These are phyloP conservation scores for Begonia peltatifolia DNA, from an alignment of 306 rosid species.

Conservation along the genomic window DNA sequence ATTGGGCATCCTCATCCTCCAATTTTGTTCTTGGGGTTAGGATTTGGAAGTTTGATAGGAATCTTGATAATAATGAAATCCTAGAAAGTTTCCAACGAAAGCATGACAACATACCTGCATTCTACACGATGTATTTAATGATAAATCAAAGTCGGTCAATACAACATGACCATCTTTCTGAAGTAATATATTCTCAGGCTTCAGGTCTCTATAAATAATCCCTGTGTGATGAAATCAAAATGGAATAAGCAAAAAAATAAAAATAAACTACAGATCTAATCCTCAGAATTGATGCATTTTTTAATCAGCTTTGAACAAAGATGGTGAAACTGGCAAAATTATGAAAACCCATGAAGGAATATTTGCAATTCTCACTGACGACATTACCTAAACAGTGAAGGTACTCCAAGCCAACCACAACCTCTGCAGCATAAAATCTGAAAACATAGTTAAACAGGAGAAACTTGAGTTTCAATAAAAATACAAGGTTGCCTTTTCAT, in stretches of 20 bases:
- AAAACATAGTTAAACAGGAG: neutral
- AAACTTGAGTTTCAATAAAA: no score
- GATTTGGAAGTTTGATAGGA: no score
- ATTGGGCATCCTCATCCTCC: no score
- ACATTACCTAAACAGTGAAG: conserved; percentile 88
- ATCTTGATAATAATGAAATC: no score
- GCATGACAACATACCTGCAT: conserved; percentile 40
- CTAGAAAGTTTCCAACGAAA: no score
- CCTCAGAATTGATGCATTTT: no score
- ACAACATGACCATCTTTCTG: conserved; percentile 83
- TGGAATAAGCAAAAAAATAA: conserved; percentile 4
- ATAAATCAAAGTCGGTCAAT: conserved; percentile 79
- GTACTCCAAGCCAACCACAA: conserved; percentile 80
- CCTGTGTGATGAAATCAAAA: conserved; percentile 27
- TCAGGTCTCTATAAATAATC: conserved; percentile 78
- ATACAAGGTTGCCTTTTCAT: no score
- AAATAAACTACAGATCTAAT: neutral
- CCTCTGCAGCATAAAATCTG: conserved; percentile 95
- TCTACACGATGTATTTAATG: conserved; percentile 55
- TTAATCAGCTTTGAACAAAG: no score
- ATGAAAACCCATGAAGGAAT: neutral
- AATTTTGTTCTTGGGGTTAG: no score
- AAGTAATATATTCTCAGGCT: conserved; percentile 88
- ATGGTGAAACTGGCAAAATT: no score
- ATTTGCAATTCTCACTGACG: neutral